phyloP scores from a whole-genome alignment of 108 stramenopile species.

The Thalassiosira profunda region DNA sequence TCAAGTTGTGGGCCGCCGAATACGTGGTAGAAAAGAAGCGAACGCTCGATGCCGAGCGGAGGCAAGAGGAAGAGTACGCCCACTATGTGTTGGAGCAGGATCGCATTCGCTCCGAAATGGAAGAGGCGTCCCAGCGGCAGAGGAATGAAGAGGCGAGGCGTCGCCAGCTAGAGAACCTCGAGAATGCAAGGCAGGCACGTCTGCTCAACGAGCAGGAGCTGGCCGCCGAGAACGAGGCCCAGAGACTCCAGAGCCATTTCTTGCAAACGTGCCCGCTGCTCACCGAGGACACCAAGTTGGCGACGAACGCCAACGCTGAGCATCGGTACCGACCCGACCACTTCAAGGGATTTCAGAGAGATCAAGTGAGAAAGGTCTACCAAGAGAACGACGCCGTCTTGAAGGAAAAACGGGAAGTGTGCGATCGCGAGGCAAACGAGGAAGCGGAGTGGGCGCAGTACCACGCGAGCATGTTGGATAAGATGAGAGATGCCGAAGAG shows the following conservation, averaged over 20 bases:
- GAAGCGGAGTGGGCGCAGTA: constrained; percentile 23
- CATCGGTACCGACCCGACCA: constrained; percentile 41
- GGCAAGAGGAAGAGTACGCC: constrained; percentile 30
- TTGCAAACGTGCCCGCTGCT: constrained; percentile 31
- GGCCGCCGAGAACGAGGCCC: constrained; percentile 22
- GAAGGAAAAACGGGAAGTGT: constrained; percentile 16
- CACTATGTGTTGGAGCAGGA: constrained; percentile 33
- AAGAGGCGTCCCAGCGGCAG: background rate
- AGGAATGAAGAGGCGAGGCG: constrained; percentile 27
- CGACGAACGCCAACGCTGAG: constrained; percentile 13
- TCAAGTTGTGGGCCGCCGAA: constrained; percentile 38
- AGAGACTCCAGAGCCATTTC: constrained; percentile 26
- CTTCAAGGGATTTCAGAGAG: constrained; percentile 42
- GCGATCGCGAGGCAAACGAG: constrained; percentile 6
- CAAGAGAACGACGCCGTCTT: constrained; percentile 36
- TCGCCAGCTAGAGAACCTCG: constrained; percentile 40
- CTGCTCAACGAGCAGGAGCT: constrained; percentile 23
- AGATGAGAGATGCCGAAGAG: background rate
- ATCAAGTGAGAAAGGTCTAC: constrained; percentile 24
- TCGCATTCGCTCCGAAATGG: constrained; percentile 22
- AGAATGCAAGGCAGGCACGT: constrained; percentile 21
- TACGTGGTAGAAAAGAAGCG: constrained; percentile 33
- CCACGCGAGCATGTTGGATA: background rate
- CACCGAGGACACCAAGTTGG: constrained; percentile 21
- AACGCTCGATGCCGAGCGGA: constrained; percentile 24